A percentile compares a stretch with the other conserved stretches of the same genome.
These are phyloP conservation scores for Phytophthora tentaculata DNA, from an alignment of 352 stramenopile genomes.

Conservation along the genomic window DNA sequence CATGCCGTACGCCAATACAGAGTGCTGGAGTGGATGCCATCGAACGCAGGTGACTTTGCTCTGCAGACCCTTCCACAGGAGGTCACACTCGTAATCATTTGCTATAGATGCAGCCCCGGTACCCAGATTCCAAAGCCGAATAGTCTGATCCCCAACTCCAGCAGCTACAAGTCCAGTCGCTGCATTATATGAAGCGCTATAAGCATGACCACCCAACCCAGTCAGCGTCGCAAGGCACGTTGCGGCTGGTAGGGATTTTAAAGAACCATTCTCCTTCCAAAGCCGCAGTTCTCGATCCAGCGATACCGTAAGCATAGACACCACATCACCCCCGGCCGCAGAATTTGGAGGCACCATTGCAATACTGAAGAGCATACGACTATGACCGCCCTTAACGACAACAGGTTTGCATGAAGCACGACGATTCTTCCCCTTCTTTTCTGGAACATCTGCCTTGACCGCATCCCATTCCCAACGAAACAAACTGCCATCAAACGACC, in stretches of 20 bases:
- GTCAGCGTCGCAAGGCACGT: constrained; percentile 50
- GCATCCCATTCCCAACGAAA: constrained; percentile 63
- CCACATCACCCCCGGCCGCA: neutral
- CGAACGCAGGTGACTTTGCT: constrained; percentile 75
- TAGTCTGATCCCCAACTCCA: constrained; percentile 77
- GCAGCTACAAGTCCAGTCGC: constrained; percentile 42
- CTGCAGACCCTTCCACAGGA: constrained; percentile 82
- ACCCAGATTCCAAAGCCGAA: constrained; percentile 65
- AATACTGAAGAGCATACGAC: constrained; percentile 72
- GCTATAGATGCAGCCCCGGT: constrained; percentile 12
- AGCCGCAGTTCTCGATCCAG: constrained; percentile 73
- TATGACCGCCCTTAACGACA: constrained; percentile 69
- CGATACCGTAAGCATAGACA: constrained; percentile 62
- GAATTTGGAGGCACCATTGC: constrained; percentile 22
- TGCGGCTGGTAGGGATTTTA: constrained; percentile 22
- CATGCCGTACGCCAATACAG: constrained; percentile 70
- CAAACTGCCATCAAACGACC: constrained; percentile 73
- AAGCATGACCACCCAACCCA: constrained; percentile 69
- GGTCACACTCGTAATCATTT: constrained; percentile 43
- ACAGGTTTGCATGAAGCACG: constrained; percentile 42
- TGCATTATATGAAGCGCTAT: constrained; percentile 53
- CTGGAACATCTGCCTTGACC: neutral
- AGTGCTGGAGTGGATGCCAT: constrained; percentile 65
- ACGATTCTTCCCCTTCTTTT: constrained; percentile 32
- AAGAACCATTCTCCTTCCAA: constrained; percentile 44